Base-by-base conservation (phyloP, 257 asterid genomes). In the Jasminum sambac region DNA sequence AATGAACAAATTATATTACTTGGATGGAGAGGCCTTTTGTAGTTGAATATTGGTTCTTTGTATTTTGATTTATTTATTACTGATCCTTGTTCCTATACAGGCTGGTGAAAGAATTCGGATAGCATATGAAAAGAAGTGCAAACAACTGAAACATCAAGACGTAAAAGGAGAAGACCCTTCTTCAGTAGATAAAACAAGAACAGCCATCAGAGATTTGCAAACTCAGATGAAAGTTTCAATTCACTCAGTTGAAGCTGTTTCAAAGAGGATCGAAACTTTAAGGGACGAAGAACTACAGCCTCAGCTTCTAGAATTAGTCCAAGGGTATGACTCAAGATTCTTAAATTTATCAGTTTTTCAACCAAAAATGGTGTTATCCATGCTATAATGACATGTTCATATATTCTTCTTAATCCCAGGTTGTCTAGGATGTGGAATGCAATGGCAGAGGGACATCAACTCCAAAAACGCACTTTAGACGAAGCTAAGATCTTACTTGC, bases 391-490 rank as follows among this genome's bases (percentile, higher is more conserved):
- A 8, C 61, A 10, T 55, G 58, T 21, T 55, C 34, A 0, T 21
- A 55, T 16, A 21, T 19, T 19, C 61, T 55, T 55, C 61, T 55
- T 55, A 55, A 21, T 55, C 14, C 3, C 95, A 94, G 98, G 80
- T 78, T 89, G 68, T 83, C 89, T 67, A 88, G 82, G 69, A 94
- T 91, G 99, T 94, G 99, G 99, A 85, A 85, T 78, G 91, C 77
- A 37, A 94, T 94, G 97, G 96, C 96, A 1, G 96, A 94, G 77
- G 89, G 99, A 79, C 99, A 94, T 75, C 95, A 78, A 82, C 3
- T 74, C 63, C 99, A 94, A 73, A 94, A 89, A 76, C 90, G 83
- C 30, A 94, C 96, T 0, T 87, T 94, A 14, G 97, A 94, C 14
- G 96, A 94, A 68, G 97, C 99, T 76, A 94, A 94, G 85, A 85